Conservation (phyloP, 2,329 filamentous ascomycete genomes). For the Ascochyta lentis region DNA sequence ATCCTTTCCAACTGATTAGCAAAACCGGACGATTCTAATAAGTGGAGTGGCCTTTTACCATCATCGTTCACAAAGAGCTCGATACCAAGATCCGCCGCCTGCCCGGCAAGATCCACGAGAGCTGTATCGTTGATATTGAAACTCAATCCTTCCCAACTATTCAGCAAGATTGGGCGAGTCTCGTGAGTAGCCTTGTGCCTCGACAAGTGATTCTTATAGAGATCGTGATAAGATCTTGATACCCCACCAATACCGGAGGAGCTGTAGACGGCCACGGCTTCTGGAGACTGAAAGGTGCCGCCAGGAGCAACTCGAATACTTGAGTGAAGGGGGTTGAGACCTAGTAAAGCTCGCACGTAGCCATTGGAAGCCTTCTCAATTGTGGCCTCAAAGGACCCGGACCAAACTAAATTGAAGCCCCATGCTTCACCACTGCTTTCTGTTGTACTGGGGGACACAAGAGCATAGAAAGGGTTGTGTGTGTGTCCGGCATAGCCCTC, state of each 20-base stretch:
- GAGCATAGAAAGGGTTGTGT: constrained; percentile 69
- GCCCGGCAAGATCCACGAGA: constrained; percentile 62
- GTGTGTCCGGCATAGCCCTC: constrained; percentile 69
- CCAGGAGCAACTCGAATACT: constrained; percentile 65
- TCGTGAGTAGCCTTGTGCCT: constrained; percentile 61
- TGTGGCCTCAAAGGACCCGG: constrained; percentile 67
- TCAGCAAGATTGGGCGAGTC: constrained; percentile 64
- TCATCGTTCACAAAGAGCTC: constrained; percentile 71
- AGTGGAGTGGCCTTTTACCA: constrained; percentile 44
- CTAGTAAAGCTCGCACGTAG: constrained; percentile 65
- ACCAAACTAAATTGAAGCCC: constrained; percentile 70
- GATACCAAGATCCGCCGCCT: constrained; percentile 65
- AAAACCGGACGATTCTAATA: no score
- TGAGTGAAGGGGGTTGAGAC: constrained; percentile 66
- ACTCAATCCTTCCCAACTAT: constrained; percentile 70
- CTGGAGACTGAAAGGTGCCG: constrained; percentile 65
- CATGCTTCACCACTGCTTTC: constrained; percentile 68
- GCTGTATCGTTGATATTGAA: constrained; percentile 65
- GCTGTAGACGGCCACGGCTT: constrained; percentile 69
- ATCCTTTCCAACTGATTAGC: constrained; percentile 55
- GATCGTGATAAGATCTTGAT: constrained; percentile 66
- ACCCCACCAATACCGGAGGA: constrained; percentile 65
- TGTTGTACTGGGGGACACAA: constrained; percentile 64
- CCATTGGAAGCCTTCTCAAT: constrained; percentile 69
- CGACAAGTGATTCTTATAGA: constrained; percentile 68